Conservation (phyloP, 306 rosid genomes). For the Begonia masoniana region DNA sequence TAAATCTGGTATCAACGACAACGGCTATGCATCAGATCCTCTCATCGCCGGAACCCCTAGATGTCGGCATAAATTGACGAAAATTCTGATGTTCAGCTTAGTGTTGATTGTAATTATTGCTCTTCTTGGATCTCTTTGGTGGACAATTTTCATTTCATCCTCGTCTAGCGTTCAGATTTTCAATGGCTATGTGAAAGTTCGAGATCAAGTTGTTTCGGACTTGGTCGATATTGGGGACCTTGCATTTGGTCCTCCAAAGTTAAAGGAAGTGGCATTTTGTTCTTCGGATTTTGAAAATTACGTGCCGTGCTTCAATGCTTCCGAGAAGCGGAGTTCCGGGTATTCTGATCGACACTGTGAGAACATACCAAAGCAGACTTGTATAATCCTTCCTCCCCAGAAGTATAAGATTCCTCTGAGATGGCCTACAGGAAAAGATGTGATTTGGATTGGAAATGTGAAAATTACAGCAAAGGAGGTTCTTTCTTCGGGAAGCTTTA, state of each 20-base stretch:
- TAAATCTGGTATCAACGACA: conserved; percentile 41
- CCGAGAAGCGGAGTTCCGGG: conserved; percentile 42
- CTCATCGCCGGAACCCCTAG: conserved; percentile 34
- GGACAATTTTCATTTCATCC: conserved; percentile 63
- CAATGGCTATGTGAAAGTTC: conserved; percentile 28
- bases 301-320: conserved; percentile 70
- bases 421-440: conserved; percentile 93
- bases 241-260: conserved; percentile 54
- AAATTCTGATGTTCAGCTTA: conserved; percentile 54
- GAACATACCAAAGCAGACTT: conserved; percentile 38
- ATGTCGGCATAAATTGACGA: conserved; percentile 52
- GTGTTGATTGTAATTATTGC: conserved; percentile 55
- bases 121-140: conserved; percentile 73
- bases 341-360: conserved; percentile 53
- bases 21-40: conserved; percentile 56
- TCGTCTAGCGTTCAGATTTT: no score
- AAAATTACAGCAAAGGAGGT: conserved; percentile 75
- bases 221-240: conserved; percentile 76
- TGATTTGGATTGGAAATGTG: conserved; percentile 85
- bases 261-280: conserved; percentile 76
- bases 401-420: conserved; percentile 85
- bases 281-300: conserved; percentile 57
- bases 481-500: conserved; percentile 86
- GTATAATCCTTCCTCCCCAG: conserved; percentile 63
- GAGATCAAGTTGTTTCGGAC: conserved; percentile 73